phyloP scores from a whole-genome alignment of 1,139 yeast species.

The Zhuliangozyma blackwelliae region DNA sequence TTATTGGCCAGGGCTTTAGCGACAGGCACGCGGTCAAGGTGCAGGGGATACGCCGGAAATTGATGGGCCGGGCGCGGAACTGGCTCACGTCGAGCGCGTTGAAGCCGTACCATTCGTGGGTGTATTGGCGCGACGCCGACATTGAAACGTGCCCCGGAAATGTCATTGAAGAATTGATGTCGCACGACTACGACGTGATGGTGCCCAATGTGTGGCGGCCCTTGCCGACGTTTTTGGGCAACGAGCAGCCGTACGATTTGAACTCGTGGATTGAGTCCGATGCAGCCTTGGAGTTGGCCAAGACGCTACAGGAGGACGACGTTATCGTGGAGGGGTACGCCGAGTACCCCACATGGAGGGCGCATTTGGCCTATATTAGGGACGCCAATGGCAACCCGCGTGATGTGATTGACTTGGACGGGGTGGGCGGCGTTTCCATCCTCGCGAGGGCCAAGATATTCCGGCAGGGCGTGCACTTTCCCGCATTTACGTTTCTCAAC shows the following conservation, averaged over 20 bases:
- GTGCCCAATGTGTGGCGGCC: conserved; percentile 94
- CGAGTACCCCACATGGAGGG: conserved; percentile 86
- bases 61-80: conserved; percentile 89
- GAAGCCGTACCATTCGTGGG: conserved; percentile 88
- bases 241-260: conserved; percentile 80
- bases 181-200: conserved; percentile 67
- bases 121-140: conserved; percentile 91
- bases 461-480: conserved; percentile 79
- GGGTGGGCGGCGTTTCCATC: conserved; percentile 88
- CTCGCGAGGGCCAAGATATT: conserved; percentile 79
- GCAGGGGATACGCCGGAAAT: conserved; percentile 80
- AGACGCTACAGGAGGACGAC: conserved; percentile 68
- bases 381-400: conserved; percentile 59
- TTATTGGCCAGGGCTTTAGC: conserved; percentile 82
- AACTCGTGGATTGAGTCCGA: conserved; percentile 87
- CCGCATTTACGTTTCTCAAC: conserved; percentile 82
- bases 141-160: conserved; percentile 79
- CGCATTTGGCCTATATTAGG: conserved; percentile 72
- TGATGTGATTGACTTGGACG: conserved; percentile 72
- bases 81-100: conserved; percentile 78
- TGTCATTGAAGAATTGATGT: conserved; percentile 76
- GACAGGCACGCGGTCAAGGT: conserved; percentile 87
- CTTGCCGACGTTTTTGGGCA: conserved; percentile 67
- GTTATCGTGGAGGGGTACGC: conserved; percentile 91
- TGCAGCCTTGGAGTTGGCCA: conserved; percentile 64